phyloP scores from a whole-genome alignment of 305 asterid species.

The Fraxinus baroniana region DNA sequence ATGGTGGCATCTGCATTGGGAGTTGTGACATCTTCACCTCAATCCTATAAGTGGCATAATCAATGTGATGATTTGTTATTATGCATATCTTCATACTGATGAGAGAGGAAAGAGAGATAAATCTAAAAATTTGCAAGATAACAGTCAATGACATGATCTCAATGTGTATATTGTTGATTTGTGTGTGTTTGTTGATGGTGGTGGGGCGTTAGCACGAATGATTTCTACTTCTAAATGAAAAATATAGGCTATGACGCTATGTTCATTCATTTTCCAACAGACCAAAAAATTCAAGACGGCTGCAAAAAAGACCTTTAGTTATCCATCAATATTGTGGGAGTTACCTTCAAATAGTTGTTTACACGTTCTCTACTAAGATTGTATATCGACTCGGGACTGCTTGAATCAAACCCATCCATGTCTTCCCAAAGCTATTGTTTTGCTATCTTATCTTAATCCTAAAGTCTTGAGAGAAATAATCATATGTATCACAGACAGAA shows the following conservation, averaged over 20 bases:
- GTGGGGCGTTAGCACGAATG: neutral
- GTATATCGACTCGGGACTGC: neutral
- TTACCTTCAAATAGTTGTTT: neutral
- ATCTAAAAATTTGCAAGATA: neutral
- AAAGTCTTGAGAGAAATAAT: neutral
- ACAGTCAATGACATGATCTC: neutral
- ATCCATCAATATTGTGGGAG: neutral
- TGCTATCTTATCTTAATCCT: neutral
- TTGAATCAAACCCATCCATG: neutral
- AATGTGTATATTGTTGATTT: neutral
- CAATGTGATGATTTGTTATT: neutral
- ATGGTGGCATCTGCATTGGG: slow-evolving; percentile 42
- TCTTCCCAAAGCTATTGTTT: neutral
- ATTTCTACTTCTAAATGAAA: neutral
- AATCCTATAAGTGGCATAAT: neutral
- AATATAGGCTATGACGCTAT: neutral
- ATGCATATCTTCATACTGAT: neutral
- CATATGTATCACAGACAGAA: neutral
- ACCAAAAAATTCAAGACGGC: neutral
- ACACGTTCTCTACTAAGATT: neutral
- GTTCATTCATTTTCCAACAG: neutral
- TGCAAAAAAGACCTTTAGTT: neutral
- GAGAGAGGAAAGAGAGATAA: neutral
- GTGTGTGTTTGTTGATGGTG: neutral
- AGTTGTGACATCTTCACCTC: neutral